A percentile compares a stretch with the other conserved stretches of the same genome.
Conservation (phyloP, 208 protist species). For the Angomonas deanei region DNA sequence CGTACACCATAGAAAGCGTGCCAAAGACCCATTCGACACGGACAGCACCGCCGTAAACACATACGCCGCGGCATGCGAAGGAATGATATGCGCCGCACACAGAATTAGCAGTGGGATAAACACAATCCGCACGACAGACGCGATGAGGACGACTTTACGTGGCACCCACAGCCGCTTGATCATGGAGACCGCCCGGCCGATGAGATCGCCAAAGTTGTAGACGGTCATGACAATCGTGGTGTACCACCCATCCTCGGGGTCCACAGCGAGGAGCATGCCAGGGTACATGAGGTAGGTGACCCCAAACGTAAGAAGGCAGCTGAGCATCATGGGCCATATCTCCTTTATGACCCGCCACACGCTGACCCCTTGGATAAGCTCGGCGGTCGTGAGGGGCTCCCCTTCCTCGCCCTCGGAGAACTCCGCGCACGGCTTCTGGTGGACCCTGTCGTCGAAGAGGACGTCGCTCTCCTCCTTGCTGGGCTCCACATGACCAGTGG, state of each 20-base stretch:
- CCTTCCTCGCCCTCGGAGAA: not conserved
- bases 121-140: constrained; percentile 32
- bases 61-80: constrained; percentile 34
- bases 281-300: constrained; percentile 76
- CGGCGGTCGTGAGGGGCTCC: constrained; percentile 37
- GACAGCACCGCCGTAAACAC: constrained; percentile 46
- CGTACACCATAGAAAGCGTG: constrained; percentile 74
- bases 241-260: constrained; percentile 51
- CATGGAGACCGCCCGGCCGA: constrained; percentile 40
- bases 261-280: constrained; percentile 56
- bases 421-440: too few relatives aligned
- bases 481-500: not conserved
- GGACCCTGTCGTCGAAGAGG: constrained; percentile 33
- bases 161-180: constrained; percentile 42
- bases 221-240: constrained; percentile 62
- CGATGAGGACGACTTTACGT: constrained; percentile 29
- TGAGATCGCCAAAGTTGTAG: constrained; percentile 65
- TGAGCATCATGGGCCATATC: constrained; percentile 74
- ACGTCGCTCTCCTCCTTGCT: constrained; percentile 8
- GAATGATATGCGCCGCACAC: constrained; percentile 54
- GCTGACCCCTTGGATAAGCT: constrained; percentile 51
- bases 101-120: constrained; percentile 74
- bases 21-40: constrained; percentile 75
- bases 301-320: constrained; percentile 56
- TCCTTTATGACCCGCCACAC: constrained; percentile 61